phyloP scores from a whole-genome alignment of 2,329 filamentous ascomycete species.

The Beauveria sp. region DNA sequence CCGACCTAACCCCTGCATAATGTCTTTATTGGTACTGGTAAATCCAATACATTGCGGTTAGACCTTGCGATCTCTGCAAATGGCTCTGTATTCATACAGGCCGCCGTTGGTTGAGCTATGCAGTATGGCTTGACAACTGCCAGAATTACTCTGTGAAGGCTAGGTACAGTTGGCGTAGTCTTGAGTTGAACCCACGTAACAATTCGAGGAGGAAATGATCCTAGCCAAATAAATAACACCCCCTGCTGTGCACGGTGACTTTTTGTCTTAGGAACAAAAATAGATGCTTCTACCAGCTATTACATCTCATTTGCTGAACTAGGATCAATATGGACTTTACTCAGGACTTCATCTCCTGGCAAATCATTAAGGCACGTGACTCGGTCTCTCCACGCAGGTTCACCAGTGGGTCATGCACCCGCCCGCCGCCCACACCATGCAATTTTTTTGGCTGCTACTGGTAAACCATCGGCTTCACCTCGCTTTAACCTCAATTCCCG shows the following conservation, averaged over 20 bases:
- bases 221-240: background rate
- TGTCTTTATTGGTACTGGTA: background rate
- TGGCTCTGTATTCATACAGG: background rate
- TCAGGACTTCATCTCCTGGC: background rate
- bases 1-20: background rate
- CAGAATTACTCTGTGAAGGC: too few relatives aligned
- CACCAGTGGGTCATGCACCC: background rate
- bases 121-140: too few relatives aligned
- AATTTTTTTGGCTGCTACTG: slow-evolving; percentile 2
- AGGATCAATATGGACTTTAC: background rate
- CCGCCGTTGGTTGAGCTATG: background rate
- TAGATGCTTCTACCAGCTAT: background rate
- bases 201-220: too few relatives aligned
- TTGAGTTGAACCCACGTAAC: too few relatives aligned
- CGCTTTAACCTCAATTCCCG: slow-evolving; percentile 32
- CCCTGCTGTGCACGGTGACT: background rate
- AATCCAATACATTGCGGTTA: background rate
- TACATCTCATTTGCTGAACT: background rate
- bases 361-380: slow-evolving; percentile 7
- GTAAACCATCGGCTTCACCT: slow-evolving; percentile 29
- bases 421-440: too few relatives aligned
- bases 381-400: background rate
- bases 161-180: too few relatives aligned
- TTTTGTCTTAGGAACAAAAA: background rate
- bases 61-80: background rate